Conservation (phyloP, 345 rosid species). For the Eucalyptus pauciflora region DNA sequence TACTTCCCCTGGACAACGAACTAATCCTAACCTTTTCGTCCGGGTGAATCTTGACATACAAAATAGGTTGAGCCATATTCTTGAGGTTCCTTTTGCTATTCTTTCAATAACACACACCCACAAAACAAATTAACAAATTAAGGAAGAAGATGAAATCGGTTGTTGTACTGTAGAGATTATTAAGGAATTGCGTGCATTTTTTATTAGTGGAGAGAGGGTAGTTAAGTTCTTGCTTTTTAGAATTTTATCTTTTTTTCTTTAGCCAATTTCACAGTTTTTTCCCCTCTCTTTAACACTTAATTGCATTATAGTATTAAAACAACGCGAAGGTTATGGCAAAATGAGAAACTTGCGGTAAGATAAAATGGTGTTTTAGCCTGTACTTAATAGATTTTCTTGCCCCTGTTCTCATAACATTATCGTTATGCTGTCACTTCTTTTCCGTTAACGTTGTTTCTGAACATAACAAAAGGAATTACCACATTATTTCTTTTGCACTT, state of each 20-base stretch:
- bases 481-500: not conserved
- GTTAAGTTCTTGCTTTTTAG: not conserved
- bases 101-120: not conserved
- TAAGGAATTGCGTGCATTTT: too few species aligned
- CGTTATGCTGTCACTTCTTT: not conserved
- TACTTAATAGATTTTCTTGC: too few species aligned
- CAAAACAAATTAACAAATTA: too few species aligned
- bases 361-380: not conserved
- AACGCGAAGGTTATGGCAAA: not conserved
- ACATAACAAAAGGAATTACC: not conserved
- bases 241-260: not conserved
- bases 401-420: too few species aligned
- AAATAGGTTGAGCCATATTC: constrained; percentile 50
- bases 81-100: constrained; percentile 59
- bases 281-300: not conserved
- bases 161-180: not conserved
- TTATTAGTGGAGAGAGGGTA: too few species aligned
- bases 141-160: not conserved
- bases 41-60: constrained; percentile 43
- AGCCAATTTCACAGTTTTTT: not conserved
- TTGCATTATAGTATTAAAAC: too few species aligned
- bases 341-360: not conserved
- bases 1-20: constrained; percentile 1
- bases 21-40: constrained; percentile 17
- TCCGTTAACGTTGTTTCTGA: not conserved